These are phyloP conservation scores for Esteya vermicola DNA, from an alignment of 2,329 filamentous ascomycete genomes.

Conservation along the genomic window DNA sequence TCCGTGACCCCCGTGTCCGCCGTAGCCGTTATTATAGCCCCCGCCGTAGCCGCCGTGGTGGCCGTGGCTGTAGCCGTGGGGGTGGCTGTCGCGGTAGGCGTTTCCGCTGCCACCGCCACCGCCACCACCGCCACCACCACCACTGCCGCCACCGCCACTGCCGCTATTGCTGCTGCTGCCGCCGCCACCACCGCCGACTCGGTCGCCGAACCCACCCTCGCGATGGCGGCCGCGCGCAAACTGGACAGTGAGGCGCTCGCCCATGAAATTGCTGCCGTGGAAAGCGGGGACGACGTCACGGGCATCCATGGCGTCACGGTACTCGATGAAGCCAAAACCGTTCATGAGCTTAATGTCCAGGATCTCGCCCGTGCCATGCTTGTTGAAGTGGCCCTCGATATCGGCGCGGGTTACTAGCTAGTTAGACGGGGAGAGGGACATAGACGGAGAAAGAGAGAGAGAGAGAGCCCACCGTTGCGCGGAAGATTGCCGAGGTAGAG, in stretches of 20 bases:
- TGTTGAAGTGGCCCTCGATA: conserved; percentile 88
- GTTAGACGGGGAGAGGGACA: conserved; percentile 10
- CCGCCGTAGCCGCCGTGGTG: too few species aligned
- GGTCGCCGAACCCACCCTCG: conserved; percentile 14
- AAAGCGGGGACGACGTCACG: conserved; percentile 82
- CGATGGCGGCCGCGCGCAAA: conserved; percentile 73
- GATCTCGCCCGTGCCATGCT: conserved; percentile 92
- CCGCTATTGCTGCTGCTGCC: not conserved
- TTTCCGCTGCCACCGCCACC: not conserved
- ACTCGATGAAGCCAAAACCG: conserved; percentile 98
- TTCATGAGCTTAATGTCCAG: conserved; percentile 99
- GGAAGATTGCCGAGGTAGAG: conserved; percentile 53
- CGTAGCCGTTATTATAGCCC: too few species aligned
- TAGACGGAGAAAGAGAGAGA: not conserved
- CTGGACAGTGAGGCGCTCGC: conserved; percentile 91
- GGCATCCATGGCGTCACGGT: conserved; percentile 96
- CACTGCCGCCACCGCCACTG: not conserved
- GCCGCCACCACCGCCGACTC: not conserved
- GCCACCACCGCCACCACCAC: conserved; percentile 17
- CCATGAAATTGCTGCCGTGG: conserved; percentile 93
- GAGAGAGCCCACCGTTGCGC: conserved; percentile 57
- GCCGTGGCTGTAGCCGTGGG: conserved; percentile 14
- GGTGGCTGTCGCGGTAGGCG: too few species aligned
- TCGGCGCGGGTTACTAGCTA: conserved; percentile 82
- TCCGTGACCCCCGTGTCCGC: too few species aligned